These are phyloP conservation scores for Berkeleyomyces rouxiae DNA, from an alignment of 2,329 filamentous ascomycete genomes.

Conservation along the genomic window DNA sequence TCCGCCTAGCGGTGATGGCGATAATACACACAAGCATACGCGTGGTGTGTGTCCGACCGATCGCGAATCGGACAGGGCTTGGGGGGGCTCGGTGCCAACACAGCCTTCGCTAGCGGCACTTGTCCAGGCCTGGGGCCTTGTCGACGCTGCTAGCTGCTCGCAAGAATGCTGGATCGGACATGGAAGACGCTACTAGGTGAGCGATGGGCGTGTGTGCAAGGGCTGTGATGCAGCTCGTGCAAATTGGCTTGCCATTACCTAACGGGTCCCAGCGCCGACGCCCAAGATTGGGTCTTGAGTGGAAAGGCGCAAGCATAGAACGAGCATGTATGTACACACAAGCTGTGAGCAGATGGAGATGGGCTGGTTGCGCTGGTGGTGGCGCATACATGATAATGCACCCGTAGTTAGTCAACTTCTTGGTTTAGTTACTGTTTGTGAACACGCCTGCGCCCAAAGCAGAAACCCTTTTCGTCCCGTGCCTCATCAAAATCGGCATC, in stretches of 20 bases:
- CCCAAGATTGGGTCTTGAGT: constrained; percentile 1
- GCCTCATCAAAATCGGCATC: neutral
- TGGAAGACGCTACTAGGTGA: neutral
- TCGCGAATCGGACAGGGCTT: neutral
- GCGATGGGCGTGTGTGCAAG: neutral
- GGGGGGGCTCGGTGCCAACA: neutral
- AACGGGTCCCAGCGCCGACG: neutral
- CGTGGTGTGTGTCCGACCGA: neutral
- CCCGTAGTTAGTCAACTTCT: neutral
- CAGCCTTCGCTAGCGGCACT: neutral
- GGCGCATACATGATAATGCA: no score
- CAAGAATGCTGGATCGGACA: no score
- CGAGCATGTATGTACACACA: neutral
- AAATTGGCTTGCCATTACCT: constrained; percentile 3
- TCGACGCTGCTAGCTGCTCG: no score
- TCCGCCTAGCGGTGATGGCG: neutral
- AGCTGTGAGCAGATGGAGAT: no score
- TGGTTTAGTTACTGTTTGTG: neutral
- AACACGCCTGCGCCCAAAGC: neutral
- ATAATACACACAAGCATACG: no score
- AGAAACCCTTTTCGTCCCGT: neutral
- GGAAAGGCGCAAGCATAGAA: neutral
- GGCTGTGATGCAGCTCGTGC: constrained; percentile 1
- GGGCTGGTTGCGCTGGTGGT: neutral
- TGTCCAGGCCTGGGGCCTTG: no score